Percentiles rank a stretch among this genome's conserved stretches.
Evolutionary conservation across 805 yeast genomes (phyloP).

Genomic region (Candida oleophila): DNA sequence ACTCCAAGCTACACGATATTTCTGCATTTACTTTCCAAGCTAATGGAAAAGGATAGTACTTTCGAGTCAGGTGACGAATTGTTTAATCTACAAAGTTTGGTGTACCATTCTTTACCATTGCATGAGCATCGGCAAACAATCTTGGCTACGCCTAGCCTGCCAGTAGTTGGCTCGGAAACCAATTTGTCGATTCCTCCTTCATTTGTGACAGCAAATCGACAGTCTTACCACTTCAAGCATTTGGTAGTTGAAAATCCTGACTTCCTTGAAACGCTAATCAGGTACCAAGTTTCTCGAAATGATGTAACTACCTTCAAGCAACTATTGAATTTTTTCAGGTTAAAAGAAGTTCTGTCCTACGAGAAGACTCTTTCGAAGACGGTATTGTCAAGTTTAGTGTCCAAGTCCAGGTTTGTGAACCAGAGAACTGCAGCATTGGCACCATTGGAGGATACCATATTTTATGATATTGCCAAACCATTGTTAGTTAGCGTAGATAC

Average conservation of each 20-base stretch:
- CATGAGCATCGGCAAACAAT: conserved; percentile 19
- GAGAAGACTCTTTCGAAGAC: conserved; percentile 19
- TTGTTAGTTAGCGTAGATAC: conserved; percentile 17
- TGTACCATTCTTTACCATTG: conserved; percentile 24
- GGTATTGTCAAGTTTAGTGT: conserved; percentile 19
- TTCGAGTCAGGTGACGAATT: conserved; percentile 10
- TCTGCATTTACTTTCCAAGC: conserved; percentile 22
- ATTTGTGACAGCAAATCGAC: conserved; percentile 7
- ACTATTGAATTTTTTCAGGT: conserved; percentile 24
- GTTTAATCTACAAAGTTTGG: conserved; percentile 25
- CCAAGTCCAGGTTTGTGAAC: conserved; percentile 23
- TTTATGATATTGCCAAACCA: conserved; percentile 11
- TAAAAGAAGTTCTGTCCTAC: conserved; percentile 22
- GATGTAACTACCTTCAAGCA: conserved; percentile 20
- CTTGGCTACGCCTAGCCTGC: conserved; percentile 14
- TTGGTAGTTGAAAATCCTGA: conserved; percentile 29
- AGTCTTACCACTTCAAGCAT: conserved; percentile 21
- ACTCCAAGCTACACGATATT: conserved; percentile 27
- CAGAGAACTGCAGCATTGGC: conserved; percentile 5
- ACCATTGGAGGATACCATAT: conserved; percentile 9
- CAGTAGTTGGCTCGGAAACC: background rate
- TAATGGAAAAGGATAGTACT: conserved; percentile 12
- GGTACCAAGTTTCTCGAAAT: conserved; percentile 20
- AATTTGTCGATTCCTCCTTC: background rate
- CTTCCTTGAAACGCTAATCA: conserved; percentile 24